A percentile compares a stretch with the other conserved stretches of the same genome.
phyloP scores from a whole-genome alignment of 768 basidiomycete species.

The Clitopilus hobsonii region DNA sequence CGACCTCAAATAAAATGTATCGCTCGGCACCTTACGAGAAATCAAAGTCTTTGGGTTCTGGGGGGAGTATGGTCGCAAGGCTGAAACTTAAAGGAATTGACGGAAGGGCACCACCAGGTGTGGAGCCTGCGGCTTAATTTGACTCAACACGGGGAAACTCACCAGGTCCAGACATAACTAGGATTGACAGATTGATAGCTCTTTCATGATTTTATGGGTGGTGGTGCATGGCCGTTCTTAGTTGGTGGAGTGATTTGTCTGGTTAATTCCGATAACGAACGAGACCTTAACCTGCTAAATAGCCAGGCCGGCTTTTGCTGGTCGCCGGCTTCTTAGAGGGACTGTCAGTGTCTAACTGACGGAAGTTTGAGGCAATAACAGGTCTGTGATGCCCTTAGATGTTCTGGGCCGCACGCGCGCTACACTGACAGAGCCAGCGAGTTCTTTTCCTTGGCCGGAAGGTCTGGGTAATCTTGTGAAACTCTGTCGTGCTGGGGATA shows the following conservation, averaged over 20 bases:
- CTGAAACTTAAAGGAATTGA: conserved; percentile 84
- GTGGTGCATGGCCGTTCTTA: conserved; percentile 89
- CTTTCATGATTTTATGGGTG: conserved; percentile 75
- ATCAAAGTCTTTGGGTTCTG: conserved; percentile 86
- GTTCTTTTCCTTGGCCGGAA: conserved; percentile 62
- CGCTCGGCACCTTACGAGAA: conserved; percentile 79
- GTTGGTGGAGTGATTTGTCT: conserved; percentile 94
- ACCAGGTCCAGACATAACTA: conserved; percentile 48
- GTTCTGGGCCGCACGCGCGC: conserved; percentile 84
- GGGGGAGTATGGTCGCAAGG: conserved; percentile 45
- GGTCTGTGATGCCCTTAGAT: conserved; percentile 91
- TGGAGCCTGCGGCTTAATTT: conserved; percentile 40
- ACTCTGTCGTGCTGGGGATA: conserved; percentile 81
- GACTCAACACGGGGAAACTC: conserved; percentile 11
- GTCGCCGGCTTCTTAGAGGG: conserved; percentile 82
- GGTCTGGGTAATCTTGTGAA: conserved; percentile 55
- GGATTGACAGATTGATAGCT: conserved; percentile 70
- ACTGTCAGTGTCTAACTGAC: conserved; percentile 76
- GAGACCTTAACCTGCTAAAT: conserved; percentile 46
- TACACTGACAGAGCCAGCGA: conserved; percentile 89
- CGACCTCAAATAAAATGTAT: conserved; percentile 65
- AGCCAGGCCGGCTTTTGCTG: conserved; percentile 52
- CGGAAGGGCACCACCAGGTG: conserved; percentile 77
- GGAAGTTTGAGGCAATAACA: conserved; percentile 90
- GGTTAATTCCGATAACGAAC: conserved; percentile 95